Evolutionary conservation across 2,329 filamentous ascomycete species (phyloP).

Genomic region (Zelopaecilomyces penicillatus): DNA sequence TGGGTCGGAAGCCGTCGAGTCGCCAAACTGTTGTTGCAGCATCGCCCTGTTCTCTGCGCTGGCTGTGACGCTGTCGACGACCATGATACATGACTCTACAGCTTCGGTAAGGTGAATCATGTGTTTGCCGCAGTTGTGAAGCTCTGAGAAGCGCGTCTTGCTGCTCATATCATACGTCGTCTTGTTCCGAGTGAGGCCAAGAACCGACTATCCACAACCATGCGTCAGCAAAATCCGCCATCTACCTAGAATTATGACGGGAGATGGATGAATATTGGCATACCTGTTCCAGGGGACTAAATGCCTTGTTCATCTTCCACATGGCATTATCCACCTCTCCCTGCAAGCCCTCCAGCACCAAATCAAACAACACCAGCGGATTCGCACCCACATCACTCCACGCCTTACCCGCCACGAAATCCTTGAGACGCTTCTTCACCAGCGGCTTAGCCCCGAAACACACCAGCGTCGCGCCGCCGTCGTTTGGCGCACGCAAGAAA

Average conservation of each 20-base stretch:
- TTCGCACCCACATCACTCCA: constrained; percentile 16
- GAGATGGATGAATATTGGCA: constrained; percentile 4
- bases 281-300: constrained; percentile 21
- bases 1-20: no score
- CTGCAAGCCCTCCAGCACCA: constrained; percentile 20
- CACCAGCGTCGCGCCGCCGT: constrained; percentile 13
- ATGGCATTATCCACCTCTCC: constrained; percentile 20
- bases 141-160: constrained; percentile 18
- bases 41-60: not conserved
- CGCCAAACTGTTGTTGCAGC: no score
- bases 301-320: constrained; percentile 22
- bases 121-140: constrained; percentile 23
- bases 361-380: constrained; percentile 22
- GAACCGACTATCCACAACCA: constrained; percentile 13
- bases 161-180: constrained; percentile 7
- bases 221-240: not conserved
- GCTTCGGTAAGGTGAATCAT: constrained; percentile 21
- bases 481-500: constrained; percentile 16
- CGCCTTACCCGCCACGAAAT: constrained; percentile 15
- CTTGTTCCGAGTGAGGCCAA: constrained; percentile 11
- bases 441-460: constrained; percentile 18
- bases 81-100: constrained; percentile 19
- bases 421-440: constrained; percentile 15
- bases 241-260: not conserved
- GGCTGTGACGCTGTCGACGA: constrained; percentile 11